A percentile compares a stretch with the other conserved stretches of the same genome.
phyloP scores from a whole-genome alignment of 805 yeast species.

The Ogataea siamensis region DNA sequence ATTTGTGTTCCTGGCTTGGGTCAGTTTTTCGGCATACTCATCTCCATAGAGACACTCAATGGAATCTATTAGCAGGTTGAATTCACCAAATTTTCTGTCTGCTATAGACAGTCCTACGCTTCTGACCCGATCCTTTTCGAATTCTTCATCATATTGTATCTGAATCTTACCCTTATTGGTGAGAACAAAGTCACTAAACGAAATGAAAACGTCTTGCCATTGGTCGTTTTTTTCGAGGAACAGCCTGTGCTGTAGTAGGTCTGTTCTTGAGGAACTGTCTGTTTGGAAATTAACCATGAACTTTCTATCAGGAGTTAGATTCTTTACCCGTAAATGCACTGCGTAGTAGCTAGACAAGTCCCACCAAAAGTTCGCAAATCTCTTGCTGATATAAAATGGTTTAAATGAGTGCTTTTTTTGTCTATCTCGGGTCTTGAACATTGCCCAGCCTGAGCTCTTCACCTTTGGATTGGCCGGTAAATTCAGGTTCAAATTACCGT shows the following conservation, averaged over 20 bases:
- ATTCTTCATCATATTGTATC: slow-evolving; percentile 51
- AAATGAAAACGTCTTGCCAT: slow-evolving; percentile 83
- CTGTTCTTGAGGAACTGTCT: slow-evolving; percentile 73
- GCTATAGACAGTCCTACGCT: slow-evolving; percentile 77
- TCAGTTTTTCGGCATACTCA: slow-evolving; percentile 43
- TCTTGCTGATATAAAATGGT: slow-evolving; percentile 37
- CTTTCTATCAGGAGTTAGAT: slow-evolving; percentile 54
- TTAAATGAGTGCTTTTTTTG: slow-evolving; percentile 44
- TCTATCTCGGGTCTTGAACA: slow-evolving; percentile 77
- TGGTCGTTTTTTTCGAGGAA: slow-evolving; percentile 53
- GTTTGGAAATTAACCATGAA: slow-evolving; percentile 81
- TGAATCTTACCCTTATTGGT: slow-evolving; percentile 71
- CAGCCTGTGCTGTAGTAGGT: slow-evolving; percentile 77
- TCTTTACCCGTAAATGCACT: slow-evolving; percentile 67
- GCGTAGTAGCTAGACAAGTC: slow-evolving; percentile 66
- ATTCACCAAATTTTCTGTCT: slow-evolving; percentile 78
- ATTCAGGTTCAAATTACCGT: slow-evolving; percentile 67
- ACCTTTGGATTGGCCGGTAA: slow-evolving; percentile 66
- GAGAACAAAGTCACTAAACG: slow-evolving; percentile 74
- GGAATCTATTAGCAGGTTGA: slow-evolving; percentile 65
- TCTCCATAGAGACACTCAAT: slow-evolving; percentile 64
- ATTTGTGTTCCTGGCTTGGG: slow-evolving; percentile 34
- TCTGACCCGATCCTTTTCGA: slow-evolving; percentile 63
- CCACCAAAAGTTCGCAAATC: slow-evolving; percentile 51
- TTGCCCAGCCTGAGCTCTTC: slow-evolving; percentile 67